Base-by-base conservation (phyloP, 2,329 filamentous ascomycete species). In the Aspergillus texensis region DNA sequence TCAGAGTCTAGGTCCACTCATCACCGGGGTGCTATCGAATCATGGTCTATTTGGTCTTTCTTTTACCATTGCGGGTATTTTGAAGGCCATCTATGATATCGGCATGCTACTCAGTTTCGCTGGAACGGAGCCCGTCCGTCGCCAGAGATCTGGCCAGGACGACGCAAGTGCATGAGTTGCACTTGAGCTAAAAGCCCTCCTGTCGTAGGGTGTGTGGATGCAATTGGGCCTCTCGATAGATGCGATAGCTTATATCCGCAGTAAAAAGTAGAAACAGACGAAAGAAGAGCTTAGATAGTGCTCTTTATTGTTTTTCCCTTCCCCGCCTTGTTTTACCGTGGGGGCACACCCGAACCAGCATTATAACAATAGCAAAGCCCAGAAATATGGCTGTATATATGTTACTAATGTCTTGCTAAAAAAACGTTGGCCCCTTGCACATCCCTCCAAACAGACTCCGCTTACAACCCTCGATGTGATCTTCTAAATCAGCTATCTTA, bases 71-170 rank as follows among this genome's bases (percentile, higher is more conserved):
- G 89, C 89, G 0, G 90, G 89, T 55, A 73, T 77, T 1, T 73
- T 91, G 67, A 91, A 91, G 74, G 84, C 83, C 0, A 68, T 75
- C 5, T 91, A 90, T 72, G 88, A 90, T 72, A 65, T 90, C 28
- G 82, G 84, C 0, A 80, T 89, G 70, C 71, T 89, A 50, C 79
- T 80, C 9, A 80, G 83, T 53, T 87, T 87, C 70, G 72, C 72
- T 1, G 71, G 72, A 0, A 71, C 67, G 36, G 74, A 77, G 30
- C 59, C 61, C 12, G 41, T 52, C 16, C 52, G 52, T 11, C 21
- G 16, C 26, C 41, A 19, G 16, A 28, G 36, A 36, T 39, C 19
- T 21, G 36, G 26, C 12, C 21, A 34, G 45, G 43, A 30, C 16
- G 46, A 39, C 26, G 46, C 39, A 16, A 46, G 21, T 58, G 41